phyloP scores from a whole-genome alignment of 2,329 filamentous ascomycete genomes.

The Arthrobotrys iridis region DNA sequence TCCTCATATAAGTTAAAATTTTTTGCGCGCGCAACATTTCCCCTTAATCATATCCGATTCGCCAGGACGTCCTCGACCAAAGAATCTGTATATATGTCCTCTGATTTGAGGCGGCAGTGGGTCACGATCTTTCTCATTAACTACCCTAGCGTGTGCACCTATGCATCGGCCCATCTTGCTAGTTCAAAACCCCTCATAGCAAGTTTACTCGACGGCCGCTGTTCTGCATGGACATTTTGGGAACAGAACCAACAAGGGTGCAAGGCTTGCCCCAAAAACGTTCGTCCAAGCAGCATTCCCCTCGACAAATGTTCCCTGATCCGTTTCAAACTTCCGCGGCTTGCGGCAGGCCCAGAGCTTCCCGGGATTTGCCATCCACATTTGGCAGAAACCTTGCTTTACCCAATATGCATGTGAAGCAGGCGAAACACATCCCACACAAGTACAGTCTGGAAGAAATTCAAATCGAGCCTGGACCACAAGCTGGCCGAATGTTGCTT shows the following conservation, averaged over 20 bases:
- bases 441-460: constrained; percentile 16
- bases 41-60: too few species aligned
- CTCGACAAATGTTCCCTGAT: constrained; percentile 38
- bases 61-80: too few species aligned
- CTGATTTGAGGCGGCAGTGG: not conserved
- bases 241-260: not conserved
- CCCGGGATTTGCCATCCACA: constrained; percentile 25
- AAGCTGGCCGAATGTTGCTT: constrained; percentile 1
- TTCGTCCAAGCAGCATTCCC: not conserved
- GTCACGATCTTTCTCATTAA: not conserved
- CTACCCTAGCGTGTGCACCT: not conserved
- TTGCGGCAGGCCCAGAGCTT: not conserved
- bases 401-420: constrained; percentile 25
- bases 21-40: too few species aligned
- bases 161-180: constrained; percentile 25
- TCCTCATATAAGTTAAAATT: too few species aligned
- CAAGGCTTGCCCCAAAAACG: not conserved
- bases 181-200: constrained; percentile 12
- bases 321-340: constrained; percentile 39
- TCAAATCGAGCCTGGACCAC: constrained; percentile 36
- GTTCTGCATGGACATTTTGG: constrained; percentile 22
- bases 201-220: constrained; percentile 37
- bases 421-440: constrained; percentile 37
- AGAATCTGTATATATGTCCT: too few species aligned
- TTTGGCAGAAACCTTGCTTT: constrained; percentile 33